Evolutionary conservation across 2,329 filamentous ascomycete species (phyloP).

Genomic region (Epichloe coenophiala): DNA sequence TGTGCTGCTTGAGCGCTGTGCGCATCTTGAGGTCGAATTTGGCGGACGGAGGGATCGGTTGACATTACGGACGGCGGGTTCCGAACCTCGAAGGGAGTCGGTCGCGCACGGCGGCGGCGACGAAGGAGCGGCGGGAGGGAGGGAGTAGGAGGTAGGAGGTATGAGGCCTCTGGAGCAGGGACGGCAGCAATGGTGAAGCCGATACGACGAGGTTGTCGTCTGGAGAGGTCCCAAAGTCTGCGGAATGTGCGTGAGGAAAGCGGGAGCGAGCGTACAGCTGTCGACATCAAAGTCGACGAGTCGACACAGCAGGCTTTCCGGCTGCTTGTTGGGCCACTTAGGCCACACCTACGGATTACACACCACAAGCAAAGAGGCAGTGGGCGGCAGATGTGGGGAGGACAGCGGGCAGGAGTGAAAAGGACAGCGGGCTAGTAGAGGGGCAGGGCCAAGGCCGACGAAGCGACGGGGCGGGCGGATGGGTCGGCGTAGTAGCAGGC

Average conservation of each 20-base stretch:
- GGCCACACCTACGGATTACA: not conserved
- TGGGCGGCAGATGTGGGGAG: not conserved
- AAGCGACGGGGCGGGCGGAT: not conserved
- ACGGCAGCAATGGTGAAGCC: not conserved
- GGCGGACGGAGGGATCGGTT: conserved; percentile 44
- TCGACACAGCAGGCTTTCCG: conserved; percentile 5
- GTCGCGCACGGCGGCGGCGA: not conserved
- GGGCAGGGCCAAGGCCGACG: not conserved
- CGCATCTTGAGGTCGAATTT: conserved; percentile 48
- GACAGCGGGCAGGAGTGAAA: not conserved
- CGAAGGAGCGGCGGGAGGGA: not conserved
- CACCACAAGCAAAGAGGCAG: not conserved
- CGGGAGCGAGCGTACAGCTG: conserved; percentile 4
- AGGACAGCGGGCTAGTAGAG: not conserved
- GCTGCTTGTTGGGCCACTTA: not conserved
- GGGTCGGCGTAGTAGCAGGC: too few relatives aligned
- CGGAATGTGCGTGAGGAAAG: not conserved
- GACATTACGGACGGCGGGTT: conserved; percentile 34
- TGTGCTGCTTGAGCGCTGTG: conserved; percentile 31
- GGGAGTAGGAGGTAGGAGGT: not conserved
- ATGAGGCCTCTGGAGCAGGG: not conserved
- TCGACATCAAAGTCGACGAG: conserved; percentile 17
- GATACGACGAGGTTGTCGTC: not conserved
- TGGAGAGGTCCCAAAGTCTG: not conserved
- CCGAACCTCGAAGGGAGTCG: not conserved